Evolutionary conservation across 2,329 filamentous ascomycete species (phyloP).

Genomic region (Colletotrichum sp.): DNA sequence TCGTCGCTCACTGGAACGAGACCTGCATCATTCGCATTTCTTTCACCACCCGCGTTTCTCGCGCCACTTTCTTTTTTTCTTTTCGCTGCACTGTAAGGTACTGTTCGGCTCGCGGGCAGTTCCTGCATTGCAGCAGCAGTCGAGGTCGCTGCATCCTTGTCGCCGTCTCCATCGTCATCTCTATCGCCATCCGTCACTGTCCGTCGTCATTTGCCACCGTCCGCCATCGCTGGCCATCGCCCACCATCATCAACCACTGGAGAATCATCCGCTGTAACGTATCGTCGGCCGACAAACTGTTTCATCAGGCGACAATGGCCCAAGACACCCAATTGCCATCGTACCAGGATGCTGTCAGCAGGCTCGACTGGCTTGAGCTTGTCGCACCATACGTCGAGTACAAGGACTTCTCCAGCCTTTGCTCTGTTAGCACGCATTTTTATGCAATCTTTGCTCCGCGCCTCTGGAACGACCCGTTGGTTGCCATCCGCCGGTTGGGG

Average conservation of each 20-base stretch:
- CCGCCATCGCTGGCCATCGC: background rate
- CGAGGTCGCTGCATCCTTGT: background rate
- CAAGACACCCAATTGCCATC: constrained; percentile 46
- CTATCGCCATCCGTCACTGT: background rate
- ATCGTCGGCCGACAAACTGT: background rate
- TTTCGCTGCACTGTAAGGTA: background rate
- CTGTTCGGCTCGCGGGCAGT: background rate
- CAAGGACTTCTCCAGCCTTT: constrained; percentile 49
- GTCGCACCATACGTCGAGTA: constrained; percentile 49
- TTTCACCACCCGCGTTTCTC: background rate
- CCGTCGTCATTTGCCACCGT: background rate
- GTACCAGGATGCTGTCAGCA: constrained; percentile 55
- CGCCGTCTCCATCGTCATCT: background rate
- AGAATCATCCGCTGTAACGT: background rate
- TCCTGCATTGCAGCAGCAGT: background rate
- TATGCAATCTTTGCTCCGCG: constrained; percentile 54
- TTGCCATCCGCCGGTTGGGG: constrained; percentile 40
- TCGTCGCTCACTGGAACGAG: background rate
- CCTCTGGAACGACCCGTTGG: constrained; percentile 58
- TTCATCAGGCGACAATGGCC: background rate
- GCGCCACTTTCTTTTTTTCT: background rate
- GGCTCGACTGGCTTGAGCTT: constrained; percentile 54
- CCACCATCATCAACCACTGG: background rate
- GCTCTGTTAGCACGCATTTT: constrained; percentile 53
- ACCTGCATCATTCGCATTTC: constrained; percentile 14